Evolutionary conservation across 805 yeast species (phyloP).

Genomic region (Zygoascus biomembranicola): DNA sequence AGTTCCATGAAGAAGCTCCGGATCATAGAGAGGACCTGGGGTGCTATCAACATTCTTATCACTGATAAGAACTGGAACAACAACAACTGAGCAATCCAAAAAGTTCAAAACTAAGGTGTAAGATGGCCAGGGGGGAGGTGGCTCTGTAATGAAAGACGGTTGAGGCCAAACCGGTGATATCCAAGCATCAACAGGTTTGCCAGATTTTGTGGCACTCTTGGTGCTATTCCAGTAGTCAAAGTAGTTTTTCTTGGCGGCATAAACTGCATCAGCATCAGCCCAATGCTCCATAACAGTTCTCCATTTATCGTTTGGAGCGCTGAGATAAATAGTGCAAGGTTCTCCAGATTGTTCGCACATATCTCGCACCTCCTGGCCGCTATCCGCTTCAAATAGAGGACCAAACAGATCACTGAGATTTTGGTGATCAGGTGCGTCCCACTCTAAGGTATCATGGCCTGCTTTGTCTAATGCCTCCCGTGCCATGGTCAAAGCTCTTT

Average conservation of each 20-base stretch:
- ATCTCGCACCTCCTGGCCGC: background rate
- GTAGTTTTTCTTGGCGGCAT: conserved; percentile 27
- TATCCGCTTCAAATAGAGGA: conserved; percentile 3
- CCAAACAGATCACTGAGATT: background rate
- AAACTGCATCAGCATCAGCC: conserved; percentile 9
- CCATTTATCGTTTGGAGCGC: background rate
- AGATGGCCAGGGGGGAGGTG: conserved; percentile 40
- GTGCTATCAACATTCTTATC: conserved; percentile 38
- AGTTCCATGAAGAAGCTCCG: conserved; percentile 40
- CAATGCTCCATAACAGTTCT: conserved; percentile 7
- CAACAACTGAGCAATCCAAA: conserved; percentile 15
- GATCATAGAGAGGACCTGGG: conserved; percentile 32
- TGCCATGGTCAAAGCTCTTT: conserved; percentile 36
- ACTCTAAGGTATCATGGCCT: conserved; percentile 22
- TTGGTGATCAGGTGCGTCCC: conserved; percentile 6
- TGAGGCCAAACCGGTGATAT: conserved; percentile 11
- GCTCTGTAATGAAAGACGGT: conserved; percentile 13
- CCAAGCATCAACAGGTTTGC: conserved; percentile 10
- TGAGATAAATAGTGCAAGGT: background rate
- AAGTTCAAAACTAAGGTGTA: conserved; percentile 25
- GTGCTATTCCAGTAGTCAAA: conserved; percentile 35
- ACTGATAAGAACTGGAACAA: conserved; percentile 19
- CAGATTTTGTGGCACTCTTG: conserved; percentile 1
- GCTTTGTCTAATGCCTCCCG: conserved; percentile 15
- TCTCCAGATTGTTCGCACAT: conserved; percentile 3